Evolutionary conservation across 1,284 basidiomycete genomes (phyloP).

Genomic region (Trichosporon inkin): DNA sequence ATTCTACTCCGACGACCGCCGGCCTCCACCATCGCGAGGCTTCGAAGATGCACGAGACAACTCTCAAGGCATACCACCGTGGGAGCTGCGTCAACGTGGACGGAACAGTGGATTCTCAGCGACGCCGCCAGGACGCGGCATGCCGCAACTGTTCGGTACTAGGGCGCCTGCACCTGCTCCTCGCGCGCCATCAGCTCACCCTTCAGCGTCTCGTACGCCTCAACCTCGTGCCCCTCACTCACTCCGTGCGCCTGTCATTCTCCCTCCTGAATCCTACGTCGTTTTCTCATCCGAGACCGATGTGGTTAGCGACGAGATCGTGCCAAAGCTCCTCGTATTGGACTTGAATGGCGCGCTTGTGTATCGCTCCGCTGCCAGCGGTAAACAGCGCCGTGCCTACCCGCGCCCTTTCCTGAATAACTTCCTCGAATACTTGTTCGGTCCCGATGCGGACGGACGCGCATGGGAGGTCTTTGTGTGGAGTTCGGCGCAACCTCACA

Average conservation of each 20-base stretch:
- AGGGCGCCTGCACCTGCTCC: neutral
- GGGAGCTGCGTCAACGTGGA: neutral
- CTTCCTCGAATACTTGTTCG: constrained; percentile 48
- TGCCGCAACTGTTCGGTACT: neutral
- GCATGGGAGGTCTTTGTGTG: constrained; percentile 48
- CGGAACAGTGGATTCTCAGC: neutral
- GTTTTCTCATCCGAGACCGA: constrained; percentile 9
- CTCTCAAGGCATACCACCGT: neutral
- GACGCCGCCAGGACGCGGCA: neutral
- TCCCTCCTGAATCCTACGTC: constrained; percentile 8
- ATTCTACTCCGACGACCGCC: neutral
- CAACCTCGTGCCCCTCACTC: neutral
- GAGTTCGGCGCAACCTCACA: constrained; percentile 48
- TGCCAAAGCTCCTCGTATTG: constrained; percentile 43
- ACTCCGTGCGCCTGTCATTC: neutral
- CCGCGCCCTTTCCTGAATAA: constrained; percentile 44
- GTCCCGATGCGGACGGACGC: constrained; percentile 24
- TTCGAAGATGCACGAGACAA: neutral
- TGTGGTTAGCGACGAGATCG: neutral
- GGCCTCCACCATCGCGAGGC: neutral
- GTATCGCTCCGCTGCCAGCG: constrained; percentile 29
- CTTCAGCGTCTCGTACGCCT: neutral
- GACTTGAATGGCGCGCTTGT: constrained; percentile 50
- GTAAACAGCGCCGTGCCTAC: constrained; percentile 20
- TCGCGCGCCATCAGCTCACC: neutral